Conservation (phyloP, 2,329 filamentous ascomycete genomes). For the Salinomyces thailandicus region DNA sequence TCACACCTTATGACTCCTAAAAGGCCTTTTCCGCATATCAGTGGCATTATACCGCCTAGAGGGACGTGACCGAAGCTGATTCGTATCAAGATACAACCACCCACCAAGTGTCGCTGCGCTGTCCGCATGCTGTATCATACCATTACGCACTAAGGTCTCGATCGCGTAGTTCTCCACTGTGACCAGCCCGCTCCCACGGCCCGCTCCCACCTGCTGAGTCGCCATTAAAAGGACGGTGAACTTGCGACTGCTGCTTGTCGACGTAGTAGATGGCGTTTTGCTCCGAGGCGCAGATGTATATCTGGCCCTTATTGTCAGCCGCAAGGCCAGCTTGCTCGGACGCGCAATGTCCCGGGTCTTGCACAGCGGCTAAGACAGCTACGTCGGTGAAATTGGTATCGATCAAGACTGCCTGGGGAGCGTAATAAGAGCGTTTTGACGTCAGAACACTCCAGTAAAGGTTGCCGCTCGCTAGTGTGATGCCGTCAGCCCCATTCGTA, state of each 20-base stretch:
- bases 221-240: conserved; percentile 26
- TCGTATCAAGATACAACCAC: conserved; percentile 35
- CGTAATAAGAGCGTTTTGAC: conserved; percentile 32
- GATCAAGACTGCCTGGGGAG: conserved; percentile 27
- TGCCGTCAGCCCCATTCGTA: conserved; percentile 18
- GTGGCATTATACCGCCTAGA: conserved; percentile 30
- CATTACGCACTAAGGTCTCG: conserved; percentile 31
- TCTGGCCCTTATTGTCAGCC: conserved; percentile 31
- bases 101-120: conserved; percentile 32
- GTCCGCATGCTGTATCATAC: conserved; percentile 35
- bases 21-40: conserved; percentile 29
- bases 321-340: conserved; percentile 35
- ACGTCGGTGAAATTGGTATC: conserved; percentile 25
- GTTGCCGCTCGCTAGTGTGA: conserved; percentile 32
- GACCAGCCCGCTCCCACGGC: conserved; percentile 26
- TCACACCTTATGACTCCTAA: conserved; percentile 27
- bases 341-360: conserved; percentile 30
- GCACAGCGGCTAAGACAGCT: conserved; percentile 28
- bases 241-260: conserved; percentile 27
- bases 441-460: conserved; percentile 36
- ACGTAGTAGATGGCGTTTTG: conserved; percentile 38
- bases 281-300: conserved; percentile 34
- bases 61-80: conserved; percentile 30
- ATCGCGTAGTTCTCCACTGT: conserved; percentile 29
- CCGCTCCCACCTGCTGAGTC: conserved; percentile 26